Base-by-base conservation (phyloP, 2,329 filamentous ascomycete species). In the Knoxdaviesia capensis region DNA sequence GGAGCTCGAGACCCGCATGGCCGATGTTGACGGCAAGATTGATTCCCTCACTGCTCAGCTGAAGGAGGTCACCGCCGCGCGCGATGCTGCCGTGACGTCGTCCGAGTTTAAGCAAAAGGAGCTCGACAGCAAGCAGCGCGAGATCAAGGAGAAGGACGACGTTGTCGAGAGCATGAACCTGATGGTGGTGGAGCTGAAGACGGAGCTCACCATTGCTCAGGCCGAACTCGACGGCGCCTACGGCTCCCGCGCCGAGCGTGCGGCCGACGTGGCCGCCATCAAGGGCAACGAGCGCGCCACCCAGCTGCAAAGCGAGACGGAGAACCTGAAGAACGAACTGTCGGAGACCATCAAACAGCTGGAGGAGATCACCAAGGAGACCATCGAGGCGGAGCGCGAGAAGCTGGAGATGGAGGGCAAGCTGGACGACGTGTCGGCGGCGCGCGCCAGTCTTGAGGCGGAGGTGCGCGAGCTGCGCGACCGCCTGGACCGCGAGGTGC, bases 161-260 rank as follows among this genome's bases (percentile, higher is more conserved):
- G 65, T 71, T 46, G 51, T 70, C 34, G 67, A 71, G 41, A 56
- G 58, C 43, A 58, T 69, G 42, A 69, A 68, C 53, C 58, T 63
- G 51, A 63, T 64, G 51, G 53, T 74, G 43, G 65, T 69, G 33
- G 69, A 74, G 56, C 62, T 71, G 52, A 75, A 75, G 62, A 74
- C 70, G 42, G 71, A 76, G 50, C 60, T 73, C 45, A 73, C 71
- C 38, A 66, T 75, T 50, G 68, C 69, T 41, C 68, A 70, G 51
- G 72, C 72, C 11, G 72, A 77, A 54, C 64, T 77, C 31, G 72
- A 77, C 47, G 69, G 69, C 44, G 71, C 71, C 30, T 74, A 75
- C 52, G 71, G 71, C 44, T 66, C 67, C 44, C 66, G 71, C 45
- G 65, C 68, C 44, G 65, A 76, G 56, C 68, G 72, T 28, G 71